Evolutionary conservation across 352 stramenopile species (phyloP).

Genomic region (Aphanomyces invadans): DNA sequence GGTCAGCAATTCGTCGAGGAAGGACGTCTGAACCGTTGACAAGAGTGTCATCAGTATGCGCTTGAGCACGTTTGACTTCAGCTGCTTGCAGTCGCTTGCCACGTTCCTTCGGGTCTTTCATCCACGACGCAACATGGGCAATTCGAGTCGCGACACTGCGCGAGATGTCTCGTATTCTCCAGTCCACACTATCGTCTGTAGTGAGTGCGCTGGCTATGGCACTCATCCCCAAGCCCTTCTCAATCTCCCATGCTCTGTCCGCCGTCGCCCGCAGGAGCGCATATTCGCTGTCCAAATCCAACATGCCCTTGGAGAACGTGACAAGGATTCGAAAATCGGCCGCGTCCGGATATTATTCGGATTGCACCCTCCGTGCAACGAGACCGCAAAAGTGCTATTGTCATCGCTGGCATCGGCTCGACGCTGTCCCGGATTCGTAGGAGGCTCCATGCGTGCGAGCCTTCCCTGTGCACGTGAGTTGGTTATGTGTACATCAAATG

Average conservation of each 20-base stretch:
- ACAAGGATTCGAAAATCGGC: not conserved
- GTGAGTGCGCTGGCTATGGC: not conserved
- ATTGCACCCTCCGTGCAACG: not conserved
- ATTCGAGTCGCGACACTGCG: constrained; percentile 14
- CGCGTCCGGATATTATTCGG: constrained; percentile 1
- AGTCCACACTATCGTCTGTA: not conserved
- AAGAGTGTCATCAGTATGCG: not conserved
- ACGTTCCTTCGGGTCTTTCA: constrained; percentile 10
- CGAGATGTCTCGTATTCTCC: constrained; percentile 6
- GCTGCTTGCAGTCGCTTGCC: not conserved
- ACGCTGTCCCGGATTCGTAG: too few relatives aligned
- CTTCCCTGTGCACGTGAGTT: too few relatives aligned
- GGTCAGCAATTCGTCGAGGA: not conserved
- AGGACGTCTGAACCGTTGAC: not conserved
- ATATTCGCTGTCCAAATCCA: constrained; percentile 23
- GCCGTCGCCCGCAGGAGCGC: constrained; percentile 15
- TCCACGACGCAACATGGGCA: constrained; percentile 7
- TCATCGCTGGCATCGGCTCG: too few relatives aligned
- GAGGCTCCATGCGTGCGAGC: too few relatives aligned
- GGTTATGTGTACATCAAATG: too few relatives aligned
- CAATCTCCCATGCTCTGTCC: constrained; percentile 19
- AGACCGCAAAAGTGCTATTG: too few relatives aligned
- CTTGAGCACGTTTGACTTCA: not conserved
- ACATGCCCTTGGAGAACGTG: not conserved
- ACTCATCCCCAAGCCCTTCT: constrained; percentile 19